Evolutionary conservation across 2,329 filamentous ascomycete genomes (phyloP), one percentile per base, ranked within the genome.

Genomic region (Arthroderma sp.): DNA sequence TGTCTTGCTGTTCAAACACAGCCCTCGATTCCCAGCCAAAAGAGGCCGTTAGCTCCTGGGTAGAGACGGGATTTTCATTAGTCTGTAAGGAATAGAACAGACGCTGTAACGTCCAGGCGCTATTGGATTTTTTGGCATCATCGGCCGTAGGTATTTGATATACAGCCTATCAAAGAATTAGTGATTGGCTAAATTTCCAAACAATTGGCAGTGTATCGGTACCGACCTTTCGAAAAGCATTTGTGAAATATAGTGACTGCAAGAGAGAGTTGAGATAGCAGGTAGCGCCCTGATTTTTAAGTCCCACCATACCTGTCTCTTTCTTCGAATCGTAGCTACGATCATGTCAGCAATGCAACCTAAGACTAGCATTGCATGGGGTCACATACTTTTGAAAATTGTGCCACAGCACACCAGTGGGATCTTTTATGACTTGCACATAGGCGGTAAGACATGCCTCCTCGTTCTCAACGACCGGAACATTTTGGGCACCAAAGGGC

Each of bases 21-120:
- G 98, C 89, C 52, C 87, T 79, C 2, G 89, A 94, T 57, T 98
- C 89, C 91, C 91, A 98, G 27, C 91, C 91, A 61, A 98, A 98
- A 0, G 91, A 96, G 53, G 86, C 85, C 5, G 91, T 98, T 34
- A 98, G 75, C 59, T 98, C 91, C 42, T 83, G 87, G 1, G 91
- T 98, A 34, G 85, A 78, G 2, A 98, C 89, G 1, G 93, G 85
- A 32, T 72, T 69, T 42, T 81, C 80, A 34, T 82, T 89, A 8
- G 87, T 94, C 62, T 98, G 91, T 15, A 98, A 72, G 53, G 88
- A 85, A 59, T 95, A 96, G 65, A 98, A 98, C 10, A 98, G 73
- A 50, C 91, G 76, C 62, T 98, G 91, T 15, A 98, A 70, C 0
- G 88, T 86, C 64, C 94, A 96, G 28, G 91, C 91, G 59, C 87